These are phyloP conservation scores for Glarea lozoyensis DNA, from an alignment of 495 filamentous ascomycete genomes.

Conservation along the genomic window DNA sequence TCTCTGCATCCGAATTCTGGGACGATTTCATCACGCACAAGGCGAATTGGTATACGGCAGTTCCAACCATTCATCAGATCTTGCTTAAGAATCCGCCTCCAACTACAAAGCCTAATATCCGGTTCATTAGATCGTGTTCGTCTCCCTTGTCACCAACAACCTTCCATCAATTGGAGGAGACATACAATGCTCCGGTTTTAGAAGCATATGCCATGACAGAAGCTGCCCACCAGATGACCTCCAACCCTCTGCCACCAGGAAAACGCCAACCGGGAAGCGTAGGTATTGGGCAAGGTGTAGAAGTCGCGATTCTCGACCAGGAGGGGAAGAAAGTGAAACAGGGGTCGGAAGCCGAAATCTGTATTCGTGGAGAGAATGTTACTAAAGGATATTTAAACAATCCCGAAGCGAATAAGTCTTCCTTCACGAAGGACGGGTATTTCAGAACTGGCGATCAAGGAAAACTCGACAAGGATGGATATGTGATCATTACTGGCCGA, in stretches of 20 bases:
- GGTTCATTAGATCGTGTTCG: slow-evolving; percentile 83
- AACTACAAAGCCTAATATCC: slow-evolving; percentile 56
- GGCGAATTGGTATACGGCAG: slow-evolving; percentile 87
- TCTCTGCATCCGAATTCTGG: slow-evolving; percentile 84
- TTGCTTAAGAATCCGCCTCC: slow-evolving; percentile 63
- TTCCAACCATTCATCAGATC: slow-evolving; percentile 85
- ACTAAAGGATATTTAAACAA: slow-evolving; percentile 81
- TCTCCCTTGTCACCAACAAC: slow-evolving; percentile 69
- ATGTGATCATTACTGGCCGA: slow-evolving; percentile 66
- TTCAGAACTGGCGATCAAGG: slow-evolving; percentile 85
- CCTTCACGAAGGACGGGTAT: slow-evolving; percentile 62
- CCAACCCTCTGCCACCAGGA: slow-evolving; percentile 67
- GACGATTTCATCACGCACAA: slow-evolving; percentile 53
- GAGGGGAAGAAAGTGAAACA: slow-evolving; percentile 51
- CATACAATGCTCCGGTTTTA: slow-evolving; percentile 68
- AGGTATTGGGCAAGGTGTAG: slow-evolving; percentile 71
- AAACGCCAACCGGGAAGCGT: slow-evolving; percentile 72
- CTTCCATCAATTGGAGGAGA: slow-evolving; percentile 63
- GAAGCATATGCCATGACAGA: slow-evolving; percentile 93
- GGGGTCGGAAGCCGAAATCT: slow-evolving; percentile 68
- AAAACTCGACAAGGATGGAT: slow-evolving; percentile 61
- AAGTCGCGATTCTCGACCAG: slow-evolving; percentile 64
- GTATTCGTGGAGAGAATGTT: slow-evolving; percentile 69
- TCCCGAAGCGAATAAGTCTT: slow-evolving; percentile 54
- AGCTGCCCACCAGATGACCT: slow-evolving; percentile 83